phyloP scores from a whole-genome alignment of 2,329 filamentous ascomycete genomes.

The Teratosphaeria pseudoeucalypti region DNA sequence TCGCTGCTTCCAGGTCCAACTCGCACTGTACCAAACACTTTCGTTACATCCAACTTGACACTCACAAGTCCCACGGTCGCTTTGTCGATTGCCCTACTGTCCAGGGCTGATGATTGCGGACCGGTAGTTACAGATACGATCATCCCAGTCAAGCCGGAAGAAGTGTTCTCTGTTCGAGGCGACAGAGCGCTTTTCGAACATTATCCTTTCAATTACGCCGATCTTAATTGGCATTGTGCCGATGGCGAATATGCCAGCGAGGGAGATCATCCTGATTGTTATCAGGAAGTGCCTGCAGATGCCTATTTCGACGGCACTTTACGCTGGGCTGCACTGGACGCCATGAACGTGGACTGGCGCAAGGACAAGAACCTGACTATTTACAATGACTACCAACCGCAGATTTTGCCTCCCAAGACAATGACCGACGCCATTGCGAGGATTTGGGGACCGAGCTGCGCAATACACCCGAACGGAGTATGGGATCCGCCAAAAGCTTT shows the following conservation, averaged over 20 bases:
- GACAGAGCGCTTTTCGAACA: neutral
- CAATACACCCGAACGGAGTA: neutral
- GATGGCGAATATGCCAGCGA: neutral
- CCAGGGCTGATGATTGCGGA: conserved; percentile 6
- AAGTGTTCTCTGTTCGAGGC: neutral
- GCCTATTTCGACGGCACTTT: neutral
- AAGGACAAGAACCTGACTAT: neutral
- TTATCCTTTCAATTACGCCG: neutral
- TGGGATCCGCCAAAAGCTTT: neutral
- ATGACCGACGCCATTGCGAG: neutral
- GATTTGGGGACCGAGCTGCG: neutral
- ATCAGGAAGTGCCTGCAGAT: neutral
- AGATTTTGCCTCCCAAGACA: neutral
- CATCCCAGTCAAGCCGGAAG: conserved; percentile 1
- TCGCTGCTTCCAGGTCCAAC: conserved; percentile 4
- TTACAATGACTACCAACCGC: neutral
- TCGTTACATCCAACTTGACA: conserved; percentile 8
- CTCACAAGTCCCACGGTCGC: conserved; percentile 8
- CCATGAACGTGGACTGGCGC: neutral
- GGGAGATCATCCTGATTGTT: neutral
- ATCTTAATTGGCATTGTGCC: neutral
- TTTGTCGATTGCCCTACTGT: conserved; percentile 4
- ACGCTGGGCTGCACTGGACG: neutral
- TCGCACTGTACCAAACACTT: conserved; percentile 3
- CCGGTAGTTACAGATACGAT: conserved; percentile 7